Evolutionary conservation across 176 grass and related monocot species (phyloP), one percentile per base, ranked within the genome.

Genomic region (Zizania latifolia): DNA sequence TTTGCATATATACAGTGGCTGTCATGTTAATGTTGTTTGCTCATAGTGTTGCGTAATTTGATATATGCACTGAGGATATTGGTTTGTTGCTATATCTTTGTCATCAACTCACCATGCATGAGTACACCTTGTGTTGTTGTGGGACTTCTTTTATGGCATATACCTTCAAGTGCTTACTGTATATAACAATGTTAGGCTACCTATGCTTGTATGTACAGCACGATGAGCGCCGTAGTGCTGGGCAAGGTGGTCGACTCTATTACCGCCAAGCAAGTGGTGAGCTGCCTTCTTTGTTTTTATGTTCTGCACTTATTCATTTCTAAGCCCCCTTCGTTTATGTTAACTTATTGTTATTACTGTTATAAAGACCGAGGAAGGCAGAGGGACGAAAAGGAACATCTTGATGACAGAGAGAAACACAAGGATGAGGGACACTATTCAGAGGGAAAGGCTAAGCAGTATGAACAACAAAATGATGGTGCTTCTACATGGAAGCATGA

Each of bases 181-280:
- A 84, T 94, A 72, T 93, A 91, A 97, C 84, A 78, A 76, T 78
- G 38, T 87, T 91, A 86, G 88, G 78, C 90, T 93, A 86, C 90
- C 71, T 89, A 79, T 94, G 77, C 75, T 91, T 94, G 65, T 91
- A 89, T 89, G 75, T 91, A 86, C 95, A 99, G 95, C 86, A 94
- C 15, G 65, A 84, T 94, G 95, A 88, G 44, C 89, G 82, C 72
- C 64, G 79, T 64, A 84, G 76, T 85, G 81, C 70, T 91, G 83
- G 74, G 78, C 86, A 90, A 84, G 91, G 78, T 92, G 86, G 89
- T 82, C 89, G 50, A 77, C 81, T 12, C 44, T 85, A 90, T 86
- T 68, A 82, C 27, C 86, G 38, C 31, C 83, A 74, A 71, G 64
- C 80, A 63, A 71, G 39, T 86, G 85, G 87, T 86, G 72, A 77